Evolutionary conservation across 1,139 yeast genomes (phyloP).

Genomic region (Diutina pseudorugosa): DNA sequence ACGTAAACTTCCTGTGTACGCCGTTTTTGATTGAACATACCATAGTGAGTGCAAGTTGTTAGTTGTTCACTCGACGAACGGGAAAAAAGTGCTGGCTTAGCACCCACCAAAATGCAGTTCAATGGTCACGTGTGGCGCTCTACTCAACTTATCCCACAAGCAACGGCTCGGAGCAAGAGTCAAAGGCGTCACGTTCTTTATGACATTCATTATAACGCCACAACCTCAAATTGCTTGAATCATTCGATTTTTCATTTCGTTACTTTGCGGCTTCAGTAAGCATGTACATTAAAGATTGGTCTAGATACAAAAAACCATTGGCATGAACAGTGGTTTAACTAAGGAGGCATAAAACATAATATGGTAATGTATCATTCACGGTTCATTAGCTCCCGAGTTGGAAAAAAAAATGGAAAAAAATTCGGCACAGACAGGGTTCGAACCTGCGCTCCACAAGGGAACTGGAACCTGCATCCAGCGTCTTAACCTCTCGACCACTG

Average conservation of each 20-base stretch:
- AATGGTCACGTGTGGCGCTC: background rate
- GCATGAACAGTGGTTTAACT: too few relatives aligned
- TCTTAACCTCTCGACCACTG: constrained; percentile 1
- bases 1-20: background rate
- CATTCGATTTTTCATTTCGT: too few relatives aligned
- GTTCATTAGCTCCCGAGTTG: too few relatives aligned
- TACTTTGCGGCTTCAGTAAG: background rate
- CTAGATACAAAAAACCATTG: too few relatives aligned
- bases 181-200: background rate
- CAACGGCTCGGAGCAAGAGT: background rate
- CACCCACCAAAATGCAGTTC: background rate
- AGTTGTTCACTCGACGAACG: background rate
- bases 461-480: background rate
- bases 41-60: background rate
- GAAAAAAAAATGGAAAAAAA: background rate
- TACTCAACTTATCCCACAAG: background rate
- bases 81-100: background rate
- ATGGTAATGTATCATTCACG: too few relatives aligned
- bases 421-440: background rate
- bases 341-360: too few relatives aligned
- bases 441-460: background rate
- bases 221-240: background rate
- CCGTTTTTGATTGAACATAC: background rate
- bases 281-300: too few relatives aligned
- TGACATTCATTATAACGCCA: background rate